phyloP scores from a whole-genome alignment of 169 alveolate genomes.

The Plasmodium billcollinsi region DNA sequence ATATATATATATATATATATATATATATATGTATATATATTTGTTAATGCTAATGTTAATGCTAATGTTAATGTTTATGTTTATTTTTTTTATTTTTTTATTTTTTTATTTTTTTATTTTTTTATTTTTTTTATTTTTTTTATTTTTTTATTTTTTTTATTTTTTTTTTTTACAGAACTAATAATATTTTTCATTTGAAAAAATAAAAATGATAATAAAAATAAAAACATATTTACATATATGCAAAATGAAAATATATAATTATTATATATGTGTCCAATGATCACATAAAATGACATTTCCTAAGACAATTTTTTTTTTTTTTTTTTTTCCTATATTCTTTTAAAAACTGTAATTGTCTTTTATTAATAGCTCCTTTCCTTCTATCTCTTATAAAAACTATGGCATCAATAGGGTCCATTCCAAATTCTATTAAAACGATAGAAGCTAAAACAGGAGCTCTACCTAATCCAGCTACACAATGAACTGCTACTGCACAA shows the following conservation, averaged over 20 bases:
- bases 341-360: conserved; percentile 84
- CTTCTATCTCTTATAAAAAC: conserved; percentile 90
- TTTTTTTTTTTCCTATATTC: conserved; percentile 81
- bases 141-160: no score
- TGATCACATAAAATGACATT: conserved; percentile 79
- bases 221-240: neutral
- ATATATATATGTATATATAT: no score
- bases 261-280: neutral
- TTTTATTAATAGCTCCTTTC: conserved; percentile 89
- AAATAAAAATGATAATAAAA: no score
- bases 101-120: no score
- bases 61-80: no score
- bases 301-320: conserved; percentile 75
- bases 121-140: no score
- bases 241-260: neutral
- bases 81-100: no score
- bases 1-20: no score
- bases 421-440: conserved; percentile 92
- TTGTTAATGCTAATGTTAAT: no score
- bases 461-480: conserved; percentile 95
- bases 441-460: conserved; percentile 94
- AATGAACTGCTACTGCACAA: conserved; percentile 94
- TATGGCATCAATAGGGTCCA: conserved; percentile 92
- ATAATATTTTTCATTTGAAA: no score
- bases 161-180: no score